A percentile compares a stretch with the other conserved stretches of the same genome.
phyloP scores from a whole-genome alignment of 257 asterid species.

The Eustoma russellianum region DNA sequence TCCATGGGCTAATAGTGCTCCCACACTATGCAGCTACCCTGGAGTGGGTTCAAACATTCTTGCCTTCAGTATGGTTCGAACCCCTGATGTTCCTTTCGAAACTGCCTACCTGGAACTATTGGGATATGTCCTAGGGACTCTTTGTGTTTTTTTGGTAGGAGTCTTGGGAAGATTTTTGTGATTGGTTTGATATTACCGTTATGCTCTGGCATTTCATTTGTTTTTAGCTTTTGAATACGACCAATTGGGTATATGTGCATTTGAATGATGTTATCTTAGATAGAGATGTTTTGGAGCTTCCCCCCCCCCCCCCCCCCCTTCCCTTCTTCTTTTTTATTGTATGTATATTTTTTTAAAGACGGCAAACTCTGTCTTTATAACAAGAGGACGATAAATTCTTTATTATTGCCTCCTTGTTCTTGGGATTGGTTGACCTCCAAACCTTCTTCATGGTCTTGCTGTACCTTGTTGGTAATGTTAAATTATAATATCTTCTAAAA shows the following conservation, averaged over 20 bases:
- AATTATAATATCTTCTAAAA: too few relatives aligned
- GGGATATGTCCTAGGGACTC: too few relatives aligned
- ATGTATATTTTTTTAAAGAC: constrained; percentile 38
- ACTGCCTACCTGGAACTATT: too few relatives aligned
- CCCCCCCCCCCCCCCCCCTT: too few relatives aligned
- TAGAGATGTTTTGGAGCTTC: constrained; percentile 18
- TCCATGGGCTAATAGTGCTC: too few relatives aligned
- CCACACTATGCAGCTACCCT: too few relatives aligned
- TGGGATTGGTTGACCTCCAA: constrained; percentile 13
- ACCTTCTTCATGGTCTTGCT: constrained; percentile 9
- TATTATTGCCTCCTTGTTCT: constrained; percentile 6
- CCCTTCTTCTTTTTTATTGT: too few relatives aligned
- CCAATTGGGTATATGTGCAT: not conserved
- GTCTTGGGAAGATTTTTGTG: not conserved
- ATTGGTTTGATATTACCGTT: constrained; percentile 4
- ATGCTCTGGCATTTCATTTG: constrained; percentile 12
- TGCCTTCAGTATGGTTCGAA: too few relatives aligned
- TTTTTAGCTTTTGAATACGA: constrained; percentile 3
- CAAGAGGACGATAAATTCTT: constrained; percentile 1
- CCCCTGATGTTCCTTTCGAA: too few relatives aligned
- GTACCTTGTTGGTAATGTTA: not conserved
- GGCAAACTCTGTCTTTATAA: constrained; percentile 29
- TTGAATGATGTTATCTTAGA: constrained; percentile 2
- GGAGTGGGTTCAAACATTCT: too few relatives aligned
- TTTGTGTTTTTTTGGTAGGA: too few relatives aligned